Conservation (phyloP, 441 rosid species). For the Capsella rubella region DNA sequence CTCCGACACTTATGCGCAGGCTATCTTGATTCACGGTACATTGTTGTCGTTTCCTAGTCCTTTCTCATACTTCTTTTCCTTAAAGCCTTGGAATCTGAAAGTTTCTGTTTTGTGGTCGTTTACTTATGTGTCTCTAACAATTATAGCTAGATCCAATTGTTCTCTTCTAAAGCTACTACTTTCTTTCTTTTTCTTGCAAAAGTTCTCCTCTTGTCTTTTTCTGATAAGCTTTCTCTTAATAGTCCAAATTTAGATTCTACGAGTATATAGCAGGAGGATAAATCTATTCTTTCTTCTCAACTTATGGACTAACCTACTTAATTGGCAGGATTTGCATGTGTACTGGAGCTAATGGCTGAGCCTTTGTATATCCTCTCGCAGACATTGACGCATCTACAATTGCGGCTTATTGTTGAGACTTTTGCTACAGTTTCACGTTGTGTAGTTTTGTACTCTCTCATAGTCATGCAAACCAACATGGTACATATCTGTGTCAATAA, state of each 20-base stretch:
- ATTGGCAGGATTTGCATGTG: conserved; percentile 66
- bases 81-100: not conserved
- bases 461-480: conserved; percentile 65
- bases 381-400: conserved; percentile 68
- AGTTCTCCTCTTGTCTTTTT: conserved; percentile 7
- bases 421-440: conserved; percentile 82
- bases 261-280: not conserved
- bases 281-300: not conserved
- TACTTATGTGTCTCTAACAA: not conserved
- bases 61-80: not conserved
- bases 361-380: conserved; percentile 91
- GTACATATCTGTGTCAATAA: conserved; percentile 48
- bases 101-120: not conserved
- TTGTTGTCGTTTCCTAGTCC: not conserved
- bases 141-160: not conserved
- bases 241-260: no score
- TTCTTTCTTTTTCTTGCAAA: not conserved
- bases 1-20: conserved; percentile 71
- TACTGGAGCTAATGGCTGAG: conserved; percentile 89
- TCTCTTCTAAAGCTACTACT: not conserved
- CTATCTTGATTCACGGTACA: conserved; percentile 84
- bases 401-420: conserved; percentile 82
- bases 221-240: no score
- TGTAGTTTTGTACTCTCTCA: conserved; percentile 68
- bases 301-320: conserved; percentile 22